Percentiles rank a stretch among this genome's conserved stretches.
phyloP scores from a whole-genome alignment of 805 yeast species.

The Kluyveromyces nonfermentans region DNA sequence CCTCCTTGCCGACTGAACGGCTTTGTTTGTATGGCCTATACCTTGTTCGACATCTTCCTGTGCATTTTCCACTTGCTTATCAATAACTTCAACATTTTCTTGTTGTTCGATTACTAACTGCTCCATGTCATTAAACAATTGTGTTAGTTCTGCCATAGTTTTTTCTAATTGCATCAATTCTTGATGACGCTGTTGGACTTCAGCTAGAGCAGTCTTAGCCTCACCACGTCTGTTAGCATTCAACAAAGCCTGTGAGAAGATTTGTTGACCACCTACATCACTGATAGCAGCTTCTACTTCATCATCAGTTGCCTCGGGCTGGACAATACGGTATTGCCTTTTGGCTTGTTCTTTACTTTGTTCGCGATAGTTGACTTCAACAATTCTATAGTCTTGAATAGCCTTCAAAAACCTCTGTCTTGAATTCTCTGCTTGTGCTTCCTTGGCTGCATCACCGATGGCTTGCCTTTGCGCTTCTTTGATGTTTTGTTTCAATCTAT shows the following conservation, averaged over 20 bases:
- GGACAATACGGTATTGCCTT: conserved; percentile 84
- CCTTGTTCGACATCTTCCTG: conserved; percentile 90
- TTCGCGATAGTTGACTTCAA: conserved; percentile 80
- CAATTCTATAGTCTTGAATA: conserved; percentile 77
- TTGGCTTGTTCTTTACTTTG: conserved; percentile 81
- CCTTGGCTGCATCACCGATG: conserved; percentile 65
- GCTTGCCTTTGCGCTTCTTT: conserved; percentile 67
- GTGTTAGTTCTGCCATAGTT: conserved; percentile 91
- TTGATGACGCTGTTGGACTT: conserved; percentile 91
- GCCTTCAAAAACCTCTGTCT: conserved; percentile 77
- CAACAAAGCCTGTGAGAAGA: conserved; percentile 85
- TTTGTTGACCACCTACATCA: conserved; percentile 79
- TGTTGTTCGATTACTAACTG: conserved; percentile 93
- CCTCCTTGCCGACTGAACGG: conserved; percentile 77
- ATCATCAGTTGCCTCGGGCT: conserved; percentile 73
- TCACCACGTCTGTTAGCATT: conserved; percentile 87
- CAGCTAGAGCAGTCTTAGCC: conserved; percentile 89
- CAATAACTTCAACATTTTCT: conserved; percentile 71
- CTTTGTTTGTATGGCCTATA: conserved; percentile 86
- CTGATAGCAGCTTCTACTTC: conserved; percentile 82
- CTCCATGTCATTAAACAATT: conserved; percentile 93
- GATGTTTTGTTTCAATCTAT: conserved; percentile 63
- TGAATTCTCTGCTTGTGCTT: conserved; percentile 82
- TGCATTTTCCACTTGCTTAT: conserved; percentile 71
- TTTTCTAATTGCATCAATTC: conserved; percentile 91